A percentile compares a stretch with the other conserved stretches of the same genome.
These are phyloP conservation scores for Thermomucor indicae-seudaticae DNA, from an alignment of 371 early-diverging fungal genomes.

Conservation along the genomic window DNA sequence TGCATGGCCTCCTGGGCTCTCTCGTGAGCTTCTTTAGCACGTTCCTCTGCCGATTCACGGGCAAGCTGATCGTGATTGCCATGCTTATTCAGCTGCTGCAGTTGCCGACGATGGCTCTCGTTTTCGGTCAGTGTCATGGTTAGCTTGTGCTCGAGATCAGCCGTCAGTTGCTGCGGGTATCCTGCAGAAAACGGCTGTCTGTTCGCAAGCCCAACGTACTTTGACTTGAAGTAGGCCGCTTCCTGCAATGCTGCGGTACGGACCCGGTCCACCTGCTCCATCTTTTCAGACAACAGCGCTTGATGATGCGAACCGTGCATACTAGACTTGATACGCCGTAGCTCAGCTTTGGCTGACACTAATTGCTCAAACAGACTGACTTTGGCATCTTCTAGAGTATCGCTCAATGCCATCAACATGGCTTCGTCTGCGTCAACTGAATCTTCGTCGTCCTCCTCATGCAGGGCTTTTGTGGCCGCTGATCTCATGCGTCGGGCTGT, in stretches of 20 bases:
- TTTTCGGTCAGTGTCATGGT: slow-evolving; percentile 39
- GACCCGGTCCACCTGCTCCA: slow-evolving; percentile 46
- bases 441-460: slow-evolving; percentile 14
- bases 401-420: slow-evolving; percentile 33
- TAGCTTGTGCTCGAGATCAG: slow-evolving; percentile 37
- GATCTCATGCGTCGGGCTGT: slow-evolving; percentile 31
- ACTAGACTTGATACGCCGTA: slow-evolving; percentile 29
- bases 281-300: slow-evolving; percentile 40
- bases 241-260: slow-evolving; percentile 55
- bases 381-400: slow-evolving; percentile 18
- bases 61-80: slow-evolving; percentile 43
- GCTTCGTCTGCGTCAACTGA: slow-evolving; percentile 28
- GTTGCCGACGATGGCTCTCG: slow-evolving; percentile 29
- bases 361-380: slow-evolving; percentile 36
- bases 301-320: slow-evolving; percentile 40
- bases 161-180: neutral
- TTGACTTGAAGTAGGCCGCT: slow-evolving; percentile 55
- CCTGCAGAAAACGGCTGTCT: neutral
- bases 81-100: slow-evolving; percentile 34
- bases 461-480: slow-evolving; percentile 4
- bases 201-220: slow-evolving; percentile 24
- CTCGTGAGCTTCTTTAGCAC: slow-evolving; percentile 38
- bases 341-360: slow-evolving; percentile 35
- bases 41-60: slow-evolving; percentile 41
- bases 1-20: slow-evolving; percentile 47